Conservation (phyloP, 352 stramenopile genomes). For the Phytophthora foliorum region DNA sequence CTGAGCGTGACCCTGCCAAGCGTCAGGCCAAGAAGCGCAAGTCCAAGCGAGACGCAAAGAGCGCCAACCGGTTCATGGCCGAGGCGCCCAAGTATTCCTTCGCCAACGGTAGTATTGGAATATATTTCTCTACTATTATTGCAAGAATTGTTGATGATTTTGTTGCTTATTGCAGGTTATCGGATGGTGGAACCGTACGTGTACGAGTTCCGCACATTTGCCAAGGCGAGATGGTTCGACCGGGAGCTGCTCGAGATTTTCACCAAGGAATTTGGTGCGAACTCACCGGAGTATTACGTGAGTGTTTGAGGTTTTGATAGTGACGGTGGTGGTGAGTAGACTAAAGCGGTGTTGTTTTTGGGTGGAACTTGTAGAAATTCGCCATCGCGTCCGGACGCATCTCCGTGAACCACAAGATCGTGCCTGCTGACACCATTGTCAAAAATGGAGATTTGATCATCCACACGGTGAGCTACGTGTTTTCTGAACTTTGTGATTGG, state of each 20-base stretch:
- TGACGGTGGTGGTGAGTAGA: conserved; percentile 5
- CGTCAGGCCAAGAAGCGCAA: conserved; percentile 61
- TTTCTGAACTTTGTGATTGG: not conserved
- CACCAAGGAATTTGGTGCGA: conserved; percentile 84
- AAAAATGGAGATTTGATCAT: conserved; percentile 95
- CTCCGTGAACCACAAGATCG: conserved; percentile 91
- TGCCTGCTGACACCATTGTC: conserved; percentile 84
- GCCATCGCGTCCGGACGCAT: conserved; percentile 96
- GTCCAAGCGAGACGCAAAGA: conserved; percentile 60
- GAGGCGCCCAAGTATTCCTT: conserved; percentile 69
- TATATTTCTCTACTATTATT: conserved; percentile 16
- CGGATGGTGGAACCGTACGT: conserved; percentile 94
- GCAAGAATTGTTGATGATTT: conserved; percentile 11
- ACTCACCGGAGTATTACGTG: conserved; percentile 90
- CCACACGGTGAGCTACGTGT: conserved; percentile 73
- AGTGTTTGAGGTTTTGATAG: conserved; percentile 9
- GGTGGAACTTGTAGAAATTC: conserved; percentile 64
- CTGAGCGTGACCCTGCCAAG: conserved; percentile 38
- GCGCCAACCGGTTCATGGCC: conserved; percentile 44
- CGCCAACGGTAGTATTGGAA: conserved; percentile 50
- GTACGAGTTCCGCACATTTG: conserved; percentile 96
- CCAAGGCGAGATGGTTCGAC: conserved; percentile 95
- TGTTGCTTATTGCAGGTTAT: conserved; percentile 58
- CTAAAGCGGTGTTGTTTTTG: conserved; percentile 6
- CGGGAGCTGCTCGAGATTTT: conserved; percentile 94